Percentiles rank a stretch among this genome's conserved stretches.
Evolutionary conservation across 768 basidiomycete species (phyloP).

Genomic region (Epithele typhae): DNA sequence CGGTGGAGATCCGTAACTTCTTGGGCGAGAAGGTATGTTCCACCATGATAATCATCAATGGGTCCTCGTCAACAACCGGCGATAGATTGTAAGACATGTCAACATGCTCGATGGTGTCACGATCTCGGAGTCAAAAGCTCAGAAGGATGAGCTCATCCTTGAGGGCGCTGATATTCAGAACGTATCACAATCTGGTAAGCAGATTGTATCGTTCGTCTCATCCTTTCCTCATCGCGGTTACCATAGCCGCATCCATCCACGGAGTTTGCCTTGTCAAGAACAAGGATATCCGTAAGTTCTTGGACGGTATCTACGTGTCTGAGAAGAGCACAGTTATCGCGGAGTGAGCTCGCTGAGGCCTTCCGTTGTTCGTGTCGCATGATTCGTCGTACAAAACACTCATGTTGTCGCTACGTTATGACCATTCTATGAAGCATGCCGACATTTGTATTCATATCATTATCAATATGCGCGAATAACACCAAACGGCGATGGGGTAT

Average conservation of each 20-base stretch:
- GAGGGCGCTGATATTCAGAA: conserved; percentile 96
- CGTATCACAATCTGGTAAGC: conserved; percentile 90
- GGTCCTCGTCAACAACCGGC: not conserved
- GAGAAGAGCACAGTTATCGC: conserved; percentile 63
- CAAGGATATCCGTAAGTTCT: conserved; percentile 99
- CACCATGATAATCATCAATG: not conserved
- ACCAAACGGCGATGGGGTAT: too few relatives aligned
- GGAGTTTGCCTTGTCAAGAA: conserved; percentile 95
- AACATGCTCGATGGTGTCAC: conserved; percentile 87
- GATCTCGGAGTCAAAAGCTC: conserved; percentile 79
- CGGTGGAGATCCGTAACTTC: conserved; percentile 92
- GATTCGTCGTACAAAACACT: conserved; percentile 22
- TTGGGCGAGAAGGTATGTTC: conserved; percentile 83
- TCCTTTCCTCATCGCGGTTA: conserved; percentile 7
- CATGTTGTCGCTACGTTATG: conserved; percentile 26
- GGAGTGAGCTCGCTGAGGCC: conserved; percentile 32
- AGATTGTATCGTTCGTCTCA: not conserved
- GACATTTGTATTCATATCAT: conserved; percentile 7
- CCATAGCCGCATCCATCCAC: conserved; percentile 88
- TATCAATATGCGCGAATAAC: not conserved
- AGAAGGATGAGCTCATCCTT: conserved; percentile 93
- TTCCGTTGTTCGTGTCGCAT: conserved; percentile 17
- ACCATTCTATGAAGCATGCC: conserved; percentile 27
- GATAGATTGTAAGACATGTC: conserved; percentile 85
- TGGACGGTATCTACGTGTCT: conserved; percentile 91